Percentiles rank a stretch among this genome's conserved stretches.
phyloP scores from a whole-genome alignment of 2,329 filamentous ascomycete species.

The Aquanectria penicillioides region DNA sequence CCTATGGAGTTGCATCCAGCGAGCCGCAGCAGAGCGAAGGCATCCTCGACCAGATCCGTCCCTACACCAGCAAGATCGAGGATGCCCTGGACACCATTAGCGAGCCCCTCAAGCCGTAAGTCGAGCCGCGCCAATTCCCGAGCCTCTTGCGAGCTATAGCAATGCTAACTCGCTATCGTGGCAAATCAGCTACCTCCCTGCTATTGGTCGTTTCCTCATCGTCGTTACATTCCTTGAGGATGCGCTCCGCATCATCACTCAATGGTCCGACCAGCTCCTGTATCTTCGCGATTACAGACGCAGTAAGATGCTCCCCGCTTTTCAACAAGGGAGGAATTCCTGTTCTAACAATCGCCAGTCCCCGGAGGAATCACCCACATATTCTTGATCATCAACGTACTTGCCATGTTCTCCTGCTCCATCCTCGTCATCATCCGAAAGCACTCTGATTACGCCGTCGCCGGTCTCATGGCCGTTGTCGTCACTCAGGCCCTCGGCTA shows the following conservation, averaged over 20 bases:
- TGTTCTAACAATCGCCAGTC: conserved; percentile 64
- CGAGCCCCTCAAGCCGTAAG: conserved; percentile 92
- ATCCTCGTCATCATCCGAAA: conserved; percentile 89
- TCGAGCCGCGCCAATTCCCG: conserved; percentile 24
- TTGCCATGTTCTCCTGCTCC: conserved; percentile 87
- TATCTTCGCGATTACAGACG: conserved; percentile 93
- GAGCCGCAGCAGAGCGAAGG: conserved; percentile 70
- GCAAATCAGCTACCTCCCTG: conserved; percentile 82
- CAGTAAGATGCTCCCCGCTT: conserved; percentile 70
- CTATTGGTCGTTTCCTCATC: conserved; percentile 95
- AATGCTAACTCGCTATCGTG: conserved; percentile 30
- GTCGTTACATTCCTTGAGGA: conserved; percentile 99
- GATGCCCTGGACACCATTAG: conserved; percentile 87
- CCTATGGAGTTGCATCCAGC: conserved; percentile 70
- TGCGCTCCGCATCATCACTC: conserved; percentile 93
- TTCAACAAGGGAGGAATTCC: not conserved
- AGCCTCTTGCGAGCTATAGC: conserved; percentile 2
- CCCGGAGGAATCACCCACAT: conserved; percentile 88
- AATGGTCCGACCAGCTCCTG: conserved; percentile 94
- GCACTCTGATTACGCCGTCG: conserved; percentile 92
- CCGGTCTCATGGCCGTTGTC: conserved; percentile 89
- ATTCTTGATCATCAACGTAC: conserved; percentile 90
- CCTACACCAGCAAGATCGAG: conserved; percentile 98
- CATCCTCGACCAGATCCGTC: conserved; percentile 83
- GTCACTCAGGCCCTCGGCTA: conserved; percentile 95